A percentile compares a stretch with the other conserved stretches of the same genome.
These are phyloP conservation scores for Trichoderma cornu-damae DNA, from an alignment of 2,329 filamentous ascomycete species.

Conservation along the genomic window DNA sequence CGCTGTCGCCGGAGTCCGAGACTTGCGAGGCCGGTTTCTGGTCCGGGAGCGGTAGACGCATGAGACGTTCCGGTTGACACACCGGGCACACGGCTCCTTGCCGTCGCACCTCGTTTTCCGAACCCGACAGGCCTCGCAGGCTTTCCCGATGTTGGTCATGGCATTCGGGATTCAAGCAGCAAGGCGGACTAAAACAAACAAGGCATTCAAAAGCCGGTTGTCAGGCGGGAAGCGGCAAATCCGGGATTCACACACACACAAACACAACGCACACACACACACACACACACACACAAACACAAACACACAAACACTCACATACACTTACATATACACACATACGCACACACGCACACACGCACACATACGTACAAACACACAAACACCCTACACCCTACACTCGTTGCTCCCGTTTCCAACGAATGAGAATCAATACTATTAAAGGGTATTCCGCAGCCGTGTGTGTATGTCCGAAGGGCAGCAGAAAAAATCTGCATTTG, in stretches of 20 bases:
- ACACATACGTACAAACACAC: too few species aligned
- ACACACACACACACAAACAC: too few species aligned
- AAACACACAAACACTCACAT: too few species aligned
- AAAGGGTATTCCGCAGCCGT: background rate
- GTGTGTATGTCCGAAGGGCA: background rate
- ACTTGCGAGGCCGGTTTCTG: conserved; percentile 11
- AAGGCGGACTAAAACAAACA: background rate
- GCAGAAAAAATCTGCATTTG: background rate
- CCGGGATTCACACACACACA: background rate
- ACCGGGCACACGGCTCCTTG: conserved; percentile 8
- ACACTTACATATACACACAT: too few species aligned
- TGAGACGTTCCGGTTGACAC: conserved; percentile 10
- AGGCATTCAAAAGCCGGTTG: background rate
- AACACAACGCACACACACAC: too few species aligned
- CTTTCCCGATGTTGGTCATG: conserved; percentile 15
- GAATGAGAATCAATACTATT: background rate
- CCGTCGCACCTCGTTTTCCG: conserved; percentile 15
- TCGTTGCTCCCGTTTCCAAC: background rate
- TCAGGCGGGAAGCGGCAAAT: background rate
- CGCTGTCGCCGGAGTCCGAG: background rate
- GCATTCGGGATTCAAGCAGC: background rate
- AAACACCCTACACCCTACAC: too few species aligned
- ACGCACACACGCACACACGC: too few species aligned
- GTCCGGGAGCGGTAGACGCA: conserved; percentile 10
- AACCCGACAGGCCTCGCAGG: conserved; percentile 11